Evolutionary conservation across 176 grass and related monocot genomes (phyloP).

Genomic region (Aegilops sharonensis): DNA sequence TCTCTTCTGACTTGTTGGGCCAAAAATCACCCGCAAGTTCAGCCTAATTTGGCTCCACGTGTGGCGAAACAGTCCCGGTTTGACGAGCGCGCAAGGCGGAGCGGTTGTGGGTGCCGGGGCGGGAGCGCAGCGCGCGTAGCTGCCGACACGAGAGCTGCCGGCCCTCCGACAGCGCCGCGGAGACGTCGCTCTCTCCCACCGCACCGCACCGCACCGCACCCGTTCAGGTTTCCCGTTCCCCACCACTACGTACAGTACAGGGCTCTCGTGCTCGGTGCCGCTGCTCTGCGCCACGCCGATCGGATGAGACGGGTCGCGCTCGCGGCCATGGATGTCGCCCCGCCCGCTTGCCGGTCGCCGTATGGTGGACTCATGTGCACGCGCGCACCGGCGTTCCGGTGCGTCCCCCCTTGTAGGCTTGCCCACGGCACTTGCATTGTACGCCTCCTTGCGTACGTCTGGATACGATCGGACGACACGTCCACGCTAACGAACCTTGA

Average conservation of each 20-base stretch:
- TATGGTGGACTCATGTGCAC: background rate
- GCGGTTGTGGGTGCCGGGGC: constrained; percentile 15
- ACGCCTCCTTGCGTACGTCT: background rate
- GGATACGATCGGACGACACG: background rate
- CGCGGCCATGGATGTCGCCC: background rate
- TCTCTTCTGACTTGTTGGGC: no score
- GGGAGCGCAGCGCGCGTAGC: constrained; percentile 23
- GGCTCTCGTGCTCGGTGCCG: background rate
- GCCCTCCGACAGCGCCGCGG: constrained; percentile 22
- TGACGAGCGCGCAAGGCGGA: background rate
- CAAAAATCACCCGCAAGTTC: no score
- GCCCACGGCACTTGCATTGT: background rate
- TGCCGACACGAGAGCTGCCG: constrained; percentile 13
- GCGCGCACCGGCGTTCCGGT: background rate
- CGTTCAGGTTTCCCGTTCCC: background rate
- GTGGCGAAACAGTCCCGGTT: background rate
- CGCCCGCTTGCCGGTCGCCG: background rate
- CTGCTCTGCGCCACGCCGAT: background rate
- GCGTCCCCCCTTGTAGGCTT: background rate
- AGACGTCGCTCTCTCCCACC: constrained; percentile 13
- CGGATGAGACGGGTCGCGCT: background rate
- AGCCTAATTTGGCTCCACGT: no score
- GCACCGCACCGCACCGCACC: background rate
- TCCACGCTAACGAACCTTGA: background rate
- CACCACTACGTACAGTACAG: background rate